Percentiles rank a stretch among this genome's conserved stretches.
Evolutionary conservation across 352 stramenopile genomes (phyloP).

Genomic region (Globisporangium lucens): DNA sequence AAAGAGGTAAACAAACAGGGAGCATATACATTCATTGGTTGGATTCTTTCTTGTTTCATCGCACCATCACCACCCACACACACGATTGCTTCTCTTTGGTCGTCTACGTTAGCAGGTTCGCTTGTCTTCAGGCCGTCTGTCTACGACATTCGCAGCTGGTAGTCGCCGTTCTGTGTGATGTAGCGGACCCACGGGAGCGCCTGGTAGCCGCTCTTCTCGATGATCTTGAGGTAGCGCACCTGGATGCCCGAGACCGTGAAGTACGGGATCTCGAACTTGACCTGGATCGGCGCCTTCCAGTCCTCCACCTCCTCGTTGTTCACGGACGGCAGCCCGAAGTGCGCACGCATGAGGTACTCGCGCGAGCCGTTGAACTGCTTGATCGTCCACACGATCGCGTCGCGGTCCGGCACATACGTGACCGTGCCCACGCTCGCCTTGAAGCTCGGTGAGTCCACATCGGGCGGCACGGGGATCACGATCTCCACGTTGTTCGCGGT

Average conservation of each 20-base stretch:
- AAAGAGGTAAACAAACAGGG: slow-evolving; percentile 1
- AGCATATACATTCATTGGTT: slow-evolving; percentile 16
- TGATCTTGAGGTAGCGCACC: slow-evolving; percentile 99
- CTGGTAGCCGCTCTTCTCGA: slow-evolving; percentile 99
- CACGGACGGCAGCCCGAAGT: slow-evolving; percentile 98
- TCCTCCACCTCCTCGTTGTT: slow-evolving; percentile 83
- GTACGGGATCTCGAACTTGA: slow-evolving; percentile 98
- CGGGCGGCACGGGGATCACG: slow-evolving; percentile 97
- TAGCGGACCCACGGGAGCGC: slow-evolving; percentile 99
- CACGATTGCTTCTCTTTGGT: neutral
- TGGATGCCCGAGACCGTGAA: slow-evolving; percentile 97
- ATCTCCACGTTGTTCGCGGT: slow-evolving; percentile 99
- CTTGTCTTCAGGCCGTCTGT: neutral
- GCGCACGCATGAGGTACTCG: slow-evolving; percentile 99
- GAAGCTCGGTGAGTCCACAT: slow-evolving; percentile 99
- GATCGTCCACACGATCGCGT: slow-evolving; percentile 99
- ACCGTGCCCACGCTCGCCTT: slow-evolving; percentile 97
- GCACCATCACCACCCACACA: neutral
- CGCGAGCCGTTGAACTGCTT: slow-evolving; percentile 98
- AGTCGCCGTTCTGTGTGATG: slow-evolving; percentile 99
- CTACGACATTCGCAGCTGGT: slow-evolving; percentile 98
- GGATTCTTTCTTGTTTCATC: neutral
- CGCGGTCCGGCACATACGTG: slow-evolving; percentile 98
- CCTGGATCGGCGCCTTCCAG: slow-evolving; percentile 90
- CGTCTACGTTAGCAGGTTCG: slow-evolving; percentile 5